Percentiles rank a stretch among this genome's conserved stretches.
Evolutionary conservation across 306 rosid species (phyloP).

Genomic region (Castanospermum australe): DNA sequence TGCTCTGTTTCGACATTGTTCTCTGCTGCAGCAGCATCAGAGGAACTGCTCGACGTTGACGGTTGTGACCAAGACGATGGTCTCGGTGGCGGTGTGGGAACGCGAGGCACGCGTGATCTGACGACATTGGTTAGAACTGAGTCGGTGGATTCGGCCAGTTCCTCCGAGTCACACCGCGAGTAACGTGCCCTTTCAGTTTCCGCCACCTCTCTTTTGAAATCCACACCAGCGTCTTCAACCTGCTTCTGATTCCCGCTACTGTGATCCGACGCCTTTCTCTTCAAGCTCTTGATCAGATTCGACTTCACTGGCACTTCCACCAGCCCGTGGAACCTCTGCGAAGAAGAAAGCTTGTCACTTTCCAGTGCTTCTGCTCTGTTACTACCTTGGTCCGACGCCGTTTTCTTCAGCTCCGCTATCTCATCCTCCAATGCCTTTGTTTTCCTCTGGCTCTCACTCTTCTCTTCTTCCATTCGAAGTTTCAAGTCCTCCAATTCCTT

Average conservation of each 20-base stretch:
- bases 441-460: conserved; percentile 29
- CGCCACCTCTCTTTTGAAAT: conserved; percentile 50
- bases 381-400: conserved; percentile 33
- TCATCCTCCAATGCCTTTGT: conserved; percentile 57
- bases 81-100: conserved; percentile 90
- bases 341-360: conserved; percentile 50
- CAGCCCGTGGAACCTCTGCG: conserved; percentile 58
- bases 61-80: conserved; percentile 38
- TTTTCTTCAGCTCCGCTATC: conserved; percentile 55
- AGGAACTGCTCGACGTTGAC: conserved; percentile 7
- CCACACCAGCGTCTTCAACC: conserved; percentile 31
- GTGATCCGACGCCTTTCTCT: conserved; percentile 29
- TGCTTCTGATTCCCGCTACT: conserved; percentile 32
- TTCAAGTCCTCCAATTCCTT: conserved; percentile 35
- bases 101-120: conserved; percentile 70
- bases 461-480: conserved; percentile 31
- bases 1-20: conserved; percentile 30
- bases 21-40: conserved; percentile 7
- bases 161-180: conserved; percentile 66
- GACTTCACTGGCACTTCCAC: conserved; percentile 60
- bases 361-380: conserved; percentile 21
- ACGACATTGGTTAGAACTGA: conserved; percentile 31
- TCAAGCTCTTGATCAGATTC: conserved; percentile 53
- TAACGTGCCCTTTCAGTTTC: conserved; percentile 51
- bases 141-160: conserved; percentile 50